A percentile compares a stretch with the other conserved stretches of the same genome.
Evolutionary conservation across 176 grass and related monocot species (phyloP).

Genomic region (Dactylis glomerata): DNA sequence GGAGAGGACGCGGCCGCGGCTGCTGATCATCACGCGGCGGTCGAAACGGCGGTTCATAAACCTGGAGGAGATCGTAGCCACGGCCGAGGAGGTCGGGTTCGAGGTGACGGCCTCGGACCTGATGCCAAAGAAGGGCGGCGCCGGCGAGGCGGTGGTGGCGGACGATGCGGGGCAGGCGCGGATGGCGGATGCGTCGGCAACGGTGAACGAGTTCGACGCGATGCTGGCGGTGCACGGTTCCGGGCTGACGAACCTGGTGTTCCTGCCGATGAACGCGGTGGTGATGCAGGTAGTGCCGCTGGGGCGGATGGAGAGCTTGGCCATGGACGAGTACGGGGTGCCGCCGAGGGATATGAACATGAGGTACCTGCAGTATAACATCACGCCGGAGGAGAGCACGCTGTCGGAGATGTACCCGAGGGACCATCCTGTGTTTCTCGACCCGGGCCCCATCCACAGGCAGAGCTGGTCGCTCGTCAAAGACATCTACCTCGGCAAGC

Average conservation of each 20-base stretch:
- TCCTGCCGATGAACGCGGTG: conserved; percentile 74
- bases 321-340: conserved; percentile 67
- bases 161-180: background rate
- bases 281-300: conserved; percentile 82
- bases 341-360: conserved; percentile 77
- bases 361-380: conserved; percentile 81
- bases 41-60: conserved; percentile 55
- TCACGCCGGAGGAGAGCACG: conserved; percentile 68
- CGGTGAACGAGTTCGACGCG: conserved; percentile 66
- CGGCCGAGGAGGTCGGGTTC: too few relatives aligned
- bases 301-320: conserved; percentile 54
- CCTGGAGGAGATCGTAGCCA: background rate
- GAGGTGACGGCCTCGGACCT: conserved; percentile 20
- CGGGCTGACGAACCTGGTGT: conserved; percentile 73
- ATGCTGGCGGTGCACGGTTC: conserved; percentile 84
- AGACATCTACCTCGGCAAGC: conserved; percentile 61
- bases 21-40: conserved; percentile 47
- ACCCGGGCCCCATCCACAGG: conserved; percentile 59
- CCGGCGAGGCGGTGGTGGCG: background rate
- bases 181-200: conserved; percentile 19
- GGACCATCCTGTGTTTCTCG: conserved; percentile 53
- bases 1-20: background rate
- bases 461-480: conserved; percentile 58
- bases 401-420: conserved; percentile 55
- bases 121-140: background rate